Evolutionary conservation across 805 yeast genomes (phyloP), one percentile per base, ranked within the genome.

Genomic region (Candida parachauliodes): DNA sequence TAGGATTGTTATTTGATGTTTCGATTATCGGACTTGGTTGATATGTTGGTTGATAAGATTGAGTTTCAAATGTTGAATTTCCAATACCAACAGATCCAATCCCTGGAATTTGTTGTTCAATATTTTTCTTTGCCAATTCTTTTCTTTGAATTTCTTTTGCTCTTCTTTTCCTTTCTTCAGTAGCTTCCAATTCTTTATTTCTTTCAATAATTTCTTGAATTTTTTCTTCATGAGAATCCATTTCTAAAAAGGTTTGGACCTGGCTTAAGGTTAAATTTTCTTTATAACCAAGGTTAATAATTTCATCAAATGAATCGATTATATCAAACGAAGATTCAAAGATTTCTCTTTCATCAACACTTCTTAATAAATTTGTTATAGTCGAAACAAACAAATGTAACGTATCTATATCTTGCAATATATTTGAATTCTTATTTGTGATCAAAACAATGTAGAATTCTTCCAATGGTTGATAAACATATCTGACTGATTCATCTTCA

Each of bases 181-280:
- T 81, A 28, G 98, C 98, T 63, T 91, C 98, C 53, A 86, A 68
- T 66, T 93, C 98, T 67, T 93, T 93, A 70, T 93, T 93, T 61
- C 89, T 81, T 65, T 88, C 98, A 52, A 93, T 93, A 59, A 93
- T 89, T 59, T 93, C 97, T 70, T 93, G 98, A 56, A 94, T 91
- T 71, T 87, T 91, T 67, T 93, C 99, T 65, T 93, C 98, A 60
- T 93, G 97, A 28, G 95, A 85, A 65, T 93, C 98, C 98, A 93
- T 91, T 57, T 88, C 91, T 68, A 93, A 70, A 64, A 86, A 91
- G 9, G 94, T 86, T 59, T 77, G 79, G 46, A 93, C 84, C 67
- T 93, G 98, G 42, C 80, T 60, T 47, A 83, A 59, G 1, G 93
- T 78, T 47, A 91, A 68, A 61, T 88, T 84, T 60, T 93, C 99